These are phyloP conservation scores for Corymbia calophylla DNA, from an alignment of 441 rosid genomes.

Conservation along the genomic window DNA sequence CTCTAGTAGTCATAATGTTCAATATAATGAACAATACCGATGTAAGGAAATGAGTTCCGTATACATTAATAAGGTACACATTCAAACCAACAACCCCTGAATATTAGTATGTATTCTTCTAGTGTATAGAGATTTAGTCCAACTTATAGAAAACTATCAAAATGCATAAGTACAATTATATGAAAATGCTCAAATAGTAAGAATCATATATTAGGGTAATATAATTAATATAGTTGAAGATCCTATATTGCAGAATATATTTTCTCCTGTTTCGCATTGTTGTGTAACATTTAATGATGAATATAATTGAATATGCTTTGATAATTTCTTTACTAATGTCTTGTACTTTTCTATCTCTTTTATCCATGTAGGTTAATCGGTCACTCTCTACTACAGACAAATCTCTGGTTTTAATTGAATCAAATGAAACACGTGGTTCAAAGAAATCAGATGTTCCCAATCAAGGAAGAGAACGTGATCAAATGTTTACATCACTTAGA, in stretches of 20 bases:
- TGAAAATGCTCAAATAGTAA: not conserved
- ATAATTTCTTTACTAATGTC: not conserved
- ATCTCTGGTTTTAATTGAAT: not conserved
- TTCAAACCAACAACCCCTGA: not conserved
- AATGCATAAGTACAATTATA: not conserved
- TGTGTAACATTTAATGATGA: not conserved
- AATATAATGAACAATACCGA: not conserved
- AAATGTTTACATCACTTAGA: not conserved
- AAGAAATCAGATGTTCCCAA: not conserved
- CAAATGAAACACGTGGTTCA: not conserved
- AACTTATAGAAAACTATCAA: not conserved
- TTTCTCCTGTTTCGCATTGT: not conserved
- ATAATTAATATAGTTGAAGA: not conserved
- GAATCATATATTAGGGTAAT: not conserved
- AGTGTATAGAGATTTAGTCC: not conserved
- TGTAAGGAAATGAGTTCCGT: not conserved
- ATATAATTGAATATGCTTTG: not conserved
- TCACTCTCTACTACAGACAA: not conserved
- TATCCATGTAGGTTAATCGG: not conserved
- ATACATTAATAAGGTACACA: not conserved
- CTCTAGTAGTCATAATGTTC: not conserved
- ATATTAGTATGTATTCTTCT: not conserved
- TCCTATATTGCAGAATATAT: not conserved
- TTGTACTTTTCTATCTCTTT: not conserved
- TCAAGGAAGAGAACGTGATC: not conserved